Percentiles rank a stretch among this genome's conserved stretches.
Conservation (phyloP, 352 stramenopile genomes). For the Phytophthora boehmeriae region DNA sequence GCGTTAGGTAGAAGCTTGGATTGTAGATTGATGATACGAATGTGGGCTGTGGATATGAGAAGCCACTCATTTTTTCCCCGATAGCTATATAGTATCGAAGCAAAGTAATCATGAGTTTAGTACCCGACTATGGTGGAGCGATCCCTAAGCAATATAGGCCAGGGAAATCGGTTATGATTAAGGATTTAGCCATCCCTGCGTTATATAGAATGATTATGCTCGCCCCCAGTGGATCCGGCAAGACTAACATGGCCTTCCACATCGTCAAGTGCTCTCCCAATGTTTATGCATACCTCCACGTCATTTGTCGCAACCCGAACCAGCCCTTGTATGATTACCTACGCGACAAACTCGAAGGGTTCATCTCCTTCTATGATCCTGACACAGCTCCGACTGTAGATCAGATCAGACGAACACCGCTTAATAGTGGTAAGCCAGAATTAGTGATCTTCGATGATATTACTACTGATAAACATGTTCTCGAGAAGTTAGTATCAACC, state of each 20-base stretch:
- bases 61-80: constrained; percentile 12
- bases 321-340: constrained; percentile 16
- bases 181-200: constrained; percentile 6
- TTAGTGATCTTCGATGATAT: background rate
- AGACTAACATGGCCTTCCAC: constrained; percentile 8
- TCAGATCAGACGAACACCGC: background rate
- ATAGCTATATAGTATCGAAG: constrained; percentile 8
- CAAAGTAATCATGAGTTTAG: background rate
- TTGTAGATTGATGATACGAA: constrained; percentile 10
- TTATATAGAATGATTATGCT: constrained; percentile 17
- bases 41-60: constrained; percentile 7
- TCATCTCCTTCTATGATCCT: constrained; percentile 1
- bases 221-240: constrained; percentile 4
- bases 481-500: background rate
- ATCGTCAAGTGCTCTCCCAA: constrained; percentile 4
- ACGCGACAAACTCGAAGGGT: constrained; percentile 11
- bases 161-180: background rate
- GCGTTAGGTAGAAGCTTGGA: constrained; percentile 5
- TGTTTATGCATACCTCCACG: background rate
- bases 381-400: background rate
- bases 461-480: background rate
- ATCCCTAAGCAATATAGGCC: constrained; percentile 4
- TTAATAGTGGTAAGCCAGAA: background rate
- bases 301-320: constrained; percentile 8
- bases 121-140: constrained; percentile 5